These are phyloP conservation scores for Cadophora malorum DNA, from an alignment of 2,329 filamentous ascomycete species.

Conservation along the genomic window DNA sequence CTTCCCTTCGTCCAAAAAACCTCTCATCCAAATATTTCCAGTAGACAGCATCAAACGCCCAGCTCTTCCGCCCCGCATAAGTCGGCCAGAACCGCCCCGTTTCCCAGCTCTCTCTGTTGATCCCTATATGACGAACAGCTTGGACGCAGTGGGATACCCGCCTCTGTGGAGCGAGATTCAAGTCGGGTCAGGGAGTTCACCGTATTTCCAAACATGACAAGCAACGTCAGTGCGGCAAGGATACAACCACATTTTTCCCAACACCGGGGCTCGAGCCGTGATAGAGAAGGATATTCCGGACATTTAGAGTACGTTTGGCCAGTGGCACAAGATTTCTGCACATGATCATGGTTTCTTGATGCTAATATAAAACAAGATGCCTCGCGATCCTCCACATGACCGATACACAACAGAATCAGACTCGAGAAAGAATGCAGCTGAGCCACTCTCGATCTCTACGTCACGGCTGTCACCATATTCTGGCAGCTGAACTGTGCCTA, in stretches of 20 bases:
- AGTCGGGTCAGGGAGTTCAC: too few species aligned
- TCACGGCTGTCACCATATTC: constrained; percentile 25
- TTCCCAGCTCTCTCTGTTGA: not conserved
- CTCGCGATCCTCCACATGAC: constrained; percentile 28
- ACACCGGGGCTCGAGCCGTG: too few species aligned
- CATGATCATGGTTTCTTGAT: not conserved
- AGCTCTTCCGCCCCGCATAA: not conserved
- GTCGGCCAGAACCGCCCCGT: not conserved
- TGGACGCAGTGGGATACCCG: not conserved
- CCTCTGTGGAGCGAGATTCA: not conserved
- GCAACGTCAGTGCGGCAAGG: not conserved
- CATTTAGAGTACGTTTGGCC: too few species aligned
- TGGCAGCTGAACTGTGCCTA: constrained; percentile 29
- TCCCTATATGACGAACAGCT: not conserved
- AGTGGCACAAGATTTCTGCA: too few species aligned
- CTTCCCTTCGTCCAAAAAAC: not conserved
- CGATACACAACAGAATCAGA: constrained; percentile 30
- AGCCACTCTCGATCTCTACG: constrained; percentile 20
- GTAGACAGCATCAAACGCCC: not conserved
- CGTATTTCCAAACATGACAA: too few species aligned
- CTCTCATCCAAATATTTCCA: constrained; percentile 3
- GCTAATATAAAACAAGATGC: constrained; percentile 31
- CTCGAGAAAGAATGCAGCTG: constrained; percentile 27
- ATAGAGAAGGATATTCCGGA: too few species aligned
- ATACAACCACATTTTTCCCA: not conserved